These are phyloP conservation scores for Starmerella floricola DNA, from an alignment of 805 yeast genomes.

Conservation along the genomic window DNA sequence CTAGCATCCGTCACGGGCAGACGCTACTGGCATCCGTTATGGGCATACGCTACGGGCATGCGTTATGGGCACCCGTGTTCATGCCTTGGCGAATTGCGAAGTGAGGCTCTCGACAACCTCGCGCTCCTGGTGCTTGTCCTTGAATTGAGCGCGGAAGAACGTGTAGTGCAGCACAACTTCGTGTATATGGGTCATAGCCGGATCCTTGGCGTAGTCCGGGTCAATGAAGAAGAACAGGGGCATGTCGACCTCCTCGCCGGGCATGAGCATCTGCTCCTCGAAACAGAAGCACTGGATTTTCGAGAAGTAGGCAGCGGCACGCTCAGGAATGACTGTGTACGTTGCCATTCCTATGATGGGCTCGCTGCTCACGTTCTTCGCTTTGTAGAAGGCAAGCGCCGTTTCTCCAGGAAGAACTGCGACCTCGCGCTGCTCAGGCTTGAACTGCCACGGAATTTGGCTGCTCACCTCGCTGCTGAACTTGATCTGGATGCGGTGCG, in stretches of 20 bases:
- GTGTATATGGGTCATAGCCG: conserved; percentile 79
- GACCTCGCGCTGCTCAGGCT: conserved; percentile 89
- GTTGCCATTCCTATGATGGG: conserved; percentile 99
- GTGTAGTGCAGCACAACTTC: conserved; percentile 87
- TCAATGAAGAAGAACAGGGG: conserved; percentile 95
- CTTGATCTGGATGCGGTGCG: conserved; percentile 64
- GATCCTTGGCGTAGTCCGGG: conserved; percentile 89
- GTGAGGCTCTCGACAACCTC: conserved; percentile 16
- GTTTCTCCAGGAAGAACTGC: conserved; percentile 93
- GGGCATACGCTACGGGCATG: no score
- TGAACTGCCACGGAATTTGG: conserved; percentile 85
- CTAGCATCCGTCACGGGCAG: no score
- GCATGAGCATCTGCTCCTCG: conserved; percentile 84
- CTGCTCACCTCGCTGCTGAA: conserved; percentile 90
- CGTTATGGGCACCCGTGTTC: no score
- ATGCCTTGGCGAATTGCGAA: conserved; percentile 10
- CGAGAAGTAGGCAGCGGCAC: conserved; percentile 90
- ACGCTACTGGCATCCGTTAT: no score
- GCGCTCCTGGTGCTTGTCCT: conserved; percentile 14
- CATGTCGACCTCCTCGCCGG: conserved; percentile 98
- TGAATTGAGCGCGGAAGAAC: conserved; percentile 45
- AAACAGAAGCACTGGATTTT: conserved; percentile 97
- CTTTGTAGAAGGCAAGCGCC: conserved; percentile 89
- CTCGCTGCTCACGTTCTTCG: conserved; percentile 70
- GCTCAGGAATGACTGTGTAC: conserved; percentile 90